Evolutionary conservation across 2,329 filamentous ascomycete genomes (phyloP), one percentile per base, ranked within the genome.

Genomic region (Aspergillus clavatus): DNA sequence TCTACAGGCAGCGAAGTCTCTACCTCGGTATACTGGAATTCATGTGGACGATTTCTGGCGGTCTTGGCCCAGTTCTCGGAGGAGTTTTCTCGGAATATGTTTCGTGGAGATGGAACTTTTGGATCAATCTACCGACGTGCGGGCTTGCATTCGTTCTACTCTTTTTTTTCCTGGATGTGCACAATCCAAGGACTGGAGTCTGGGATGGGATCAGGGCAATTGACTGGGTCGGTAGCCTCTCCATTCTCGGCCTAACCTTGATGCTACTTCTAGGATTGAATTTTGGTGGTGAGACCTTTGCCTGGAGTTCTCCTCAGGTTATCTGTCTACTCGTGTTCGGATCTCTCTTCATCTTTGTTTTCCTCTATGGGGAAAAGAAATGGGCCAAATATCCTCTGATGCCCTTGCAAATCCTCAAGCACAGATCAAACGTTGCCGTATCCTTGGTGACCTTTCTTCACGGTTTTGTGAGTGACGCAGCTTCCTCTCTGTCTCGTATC

Each of bases 331-430:
- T 81, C 5, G 65, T 79, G 0, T 71, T 79, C 28, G 77, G 77
- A 0, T 54, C 58, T 3, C 38, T 72, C 0, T 71, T 74, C 61
- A 64, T 71, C 4, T 59, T 68, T 14, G 55, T 73, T 1, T 80
- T 88, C 57, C 56, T 84, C 28, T 62, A 80, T 46, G 77, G 77
- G 51, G 84, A 89, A 63, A 78, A 75, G 61, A 74, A 74, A 43
- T 55, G 86, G 5, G 83, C 84, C 4, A 70, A 72, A 43, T 78
- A 81, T 54, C 84, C 86, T 0, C 66, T 89, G 12, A 81, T 88
- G 50, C 84, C 84, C 0, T 64, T 86, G 42, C 68, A 70, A 2
- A 66, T 88, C 0, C 85, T 87, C 64, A 64, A 65, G 2, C 65
- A 71, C 10, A 57, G 65, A 22, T 78, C 81, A 0, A 82, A 79